These are phyloP conservation scores for Sclerotiophoma versabilis DNA, from an alignment of 2,329 filamentous ascomycete species.

Conservation along the genomic window DNA sequence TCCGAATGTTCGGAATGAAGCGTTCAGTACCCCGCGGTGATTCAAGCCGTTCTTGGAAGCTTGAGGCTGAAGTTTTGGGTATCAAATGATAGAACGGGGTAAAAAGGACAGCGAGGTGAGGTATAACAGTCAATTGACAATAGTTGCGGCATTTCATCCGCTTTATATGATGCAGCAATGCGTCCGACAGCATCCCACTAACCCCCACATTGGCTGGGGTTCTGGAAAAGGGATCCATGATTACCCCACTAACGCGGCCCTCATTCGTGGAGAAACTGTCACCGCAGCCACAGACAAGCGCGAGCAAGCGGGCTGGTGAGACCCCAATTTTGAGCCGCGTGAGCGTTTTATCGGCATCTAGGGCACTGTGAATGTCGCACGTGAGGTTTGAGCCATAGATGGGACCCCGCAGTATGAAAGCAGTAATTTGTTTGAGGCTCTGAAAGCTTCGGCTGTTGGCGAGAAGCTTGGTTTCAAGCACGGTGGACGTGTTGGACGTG, in stretches of 20 bases:
- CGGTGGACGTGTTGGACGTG: background rate
- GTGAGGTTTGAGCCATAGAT: background rate
- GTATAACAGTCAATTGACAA: no score
- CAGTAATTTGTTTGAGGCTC: slow-evolving; percentile 10
- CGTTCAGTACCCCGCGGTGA: background rate
- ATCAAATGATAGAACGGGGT: background rate
- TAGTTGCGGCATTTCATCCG: no score
- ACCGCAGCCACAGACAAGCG: slow-evolving; percentile 11
- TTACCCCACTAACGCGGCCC: slow-evolving; percentile 2
- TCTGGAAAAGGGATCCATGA: slow-evolving; percentile 5
- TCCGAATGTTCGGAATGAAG: slow-evolving; percentile 13
- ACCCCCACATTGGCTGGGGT: slow-evolving; percentile 3
- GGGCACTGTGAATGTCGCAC: background rate
- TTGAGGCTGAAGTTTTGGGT: background rate
- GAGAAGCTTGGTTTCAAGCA: slow-evolving; percentile 5
- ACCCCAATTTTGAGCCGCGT: slow-evolving; percentile 14
- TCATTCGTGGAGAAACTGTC: slow-evolving; percentile 31
- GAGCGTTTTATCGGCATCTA: slow-evolving; percentile 14
- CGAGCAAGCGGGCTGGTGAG: slow-evolving; percentile 1
- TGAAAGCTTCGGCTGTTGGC: slow-evolving; percentile 17
- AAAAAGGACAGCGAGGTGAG: background rate
- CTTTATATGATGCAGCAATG: no score
- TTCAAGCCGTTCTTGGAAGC: background rate
- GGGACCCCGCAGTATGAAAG: background rate
- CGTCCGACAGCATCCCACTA: no score